Percentiles rank a stretch among this genome's conserved stretches.
Evolutionary conservation across 2,329 filamentous ascomycete species (phyloP).

Genomic region (Aphanoascus verrucosus): DNA sequence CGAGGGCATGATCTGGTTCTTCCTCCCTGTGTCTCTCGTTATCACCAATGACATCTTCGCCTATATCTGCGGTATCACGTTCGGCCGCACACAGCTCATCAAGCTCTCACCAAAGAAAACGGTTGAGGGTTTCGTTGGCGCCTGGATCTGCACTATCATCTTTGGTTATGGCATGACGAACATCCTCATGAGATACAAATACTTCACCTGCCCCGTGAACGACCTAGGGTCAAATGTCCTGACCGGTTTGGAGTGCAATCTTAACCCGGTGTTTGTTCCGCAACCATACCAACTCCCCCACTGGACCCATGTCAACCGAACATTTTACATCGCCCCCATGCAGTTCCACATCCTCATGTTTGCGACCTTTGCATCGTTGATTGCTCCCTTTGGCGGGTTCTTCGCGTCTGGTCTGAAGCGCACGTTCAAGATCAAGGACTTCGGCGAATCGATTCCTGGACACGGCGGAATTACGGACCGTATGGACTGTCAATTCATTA

Average conservation of each 20-base stretch:
- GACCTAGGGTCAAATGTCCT: constrained; percentile 90
- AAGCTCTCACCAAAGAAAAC: constrained; percentile 99
- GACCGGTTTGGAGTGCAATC: constrained; percentile 77
- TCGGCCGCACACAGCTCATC: constrained; percentile 92
- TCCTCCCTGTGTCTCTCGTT: constrained; percentile 84
- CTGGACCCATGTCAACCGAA: constrained; percentile 60
- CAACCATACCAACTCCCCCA: constrained; percentile 62
- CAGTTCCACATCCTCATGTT: constrained; percentile 87
- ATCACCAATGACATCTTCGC: constrained; percentile 99
- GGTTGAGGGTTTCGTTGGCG: constrained; percentile 89
- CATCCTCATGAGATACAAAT: constrained; percentile 78
- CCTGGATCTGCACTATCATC: constrained; percentile 88
- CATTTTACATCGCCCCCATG: constrained; percentile 71
- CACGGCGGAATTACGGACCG: constrained; percentile 97
- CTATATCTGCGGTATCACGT: constrained; percentile 94
- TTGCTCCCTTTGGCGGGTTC: constrained; percentile 95
- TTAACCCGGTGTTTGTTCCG: constrained; percentile 82
- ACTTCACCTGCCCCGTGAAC: constrained; percentile 96
- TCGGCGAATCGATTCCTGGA: constrained; percentile 93
- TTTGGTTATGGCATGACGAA: constrained; percentile 76
- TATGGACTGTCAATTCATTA: constrained; percentile 99
- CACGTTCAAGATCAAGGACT: constrained; percentile 99
- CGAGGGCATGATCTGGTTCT: constrained; percentile 99
- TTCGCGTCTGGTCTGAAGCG: constrained; percentile 96
- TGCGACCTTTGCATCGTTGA: constrained; percentile 87